phyloP scores from a whole-genome alignment of 1,284 basidiomycete species.

The Cryptococcus depauperatus region DNA sequence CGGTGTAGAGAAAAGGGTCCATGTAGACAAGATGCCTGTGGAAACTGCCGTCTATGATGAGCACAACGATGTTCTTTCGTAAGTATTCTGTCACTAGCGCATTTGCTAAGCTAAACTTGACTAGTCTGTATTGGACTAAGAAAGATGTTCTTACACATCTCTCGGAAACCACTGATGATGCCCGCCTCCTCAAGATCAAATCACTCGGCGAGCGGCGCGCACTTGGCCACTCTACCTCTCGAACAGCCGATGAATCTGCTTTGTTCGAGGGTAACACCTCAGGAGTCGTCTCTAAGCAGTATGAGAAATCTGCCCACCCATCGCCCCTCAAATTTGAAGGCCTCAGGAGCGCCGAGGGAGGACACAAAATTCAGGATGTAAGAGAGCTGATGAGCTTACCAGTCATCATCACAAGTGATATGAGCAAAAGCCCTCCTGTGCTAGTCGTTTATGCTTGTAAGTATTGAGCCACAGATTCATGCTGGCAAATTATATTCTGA shows the following conservation, averaged over 20 bases:
- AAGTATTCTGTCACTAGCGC: not conserved
- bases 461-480: constrained; percentile 1
- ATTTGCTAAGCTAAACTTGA: constrained; percentile 22
- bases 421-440: constrained; percentile 88
- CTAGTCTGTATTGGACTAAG: constrained; percentile 59
- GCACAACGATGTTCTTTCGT: constrained; percentile 66
- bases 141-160: constrained; percentile 90
- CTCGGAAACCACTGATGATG: constrained; percentile 80
- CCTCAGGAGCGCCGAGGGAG: constrained; percentile 57
- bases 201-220: constrained; percentile 76
- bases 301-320: constrained; percentile 62
- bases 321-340: constrained; percentile 68
- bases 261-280: constrained; percentile 59
- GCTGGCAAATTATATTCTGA: not conserved
- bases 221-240: constrained; percentile 54
- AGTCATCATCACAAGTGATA: constrained; percentile 84
- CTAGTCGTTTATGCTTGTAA: constrained; percentile 54
- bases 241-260: constrained; percentile 69
- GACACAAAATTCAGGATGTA: constrained; percentile 88
- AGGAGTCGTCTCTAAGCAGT: constrained; percentile 57
- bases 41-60: constrained; percentile 95
- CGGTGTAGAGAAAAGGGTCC: constrained; percentile 95
- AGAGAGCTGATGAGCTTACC: constrained; percentile 81
- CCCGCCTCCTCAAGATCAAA: constrained; percentile 84
- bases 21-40: constrained; percentile 97